phyloP scores from a whole-genome alignment of 2,329 filamentous ascomycete species.

The Fusarium xyrophilum region DNA sequence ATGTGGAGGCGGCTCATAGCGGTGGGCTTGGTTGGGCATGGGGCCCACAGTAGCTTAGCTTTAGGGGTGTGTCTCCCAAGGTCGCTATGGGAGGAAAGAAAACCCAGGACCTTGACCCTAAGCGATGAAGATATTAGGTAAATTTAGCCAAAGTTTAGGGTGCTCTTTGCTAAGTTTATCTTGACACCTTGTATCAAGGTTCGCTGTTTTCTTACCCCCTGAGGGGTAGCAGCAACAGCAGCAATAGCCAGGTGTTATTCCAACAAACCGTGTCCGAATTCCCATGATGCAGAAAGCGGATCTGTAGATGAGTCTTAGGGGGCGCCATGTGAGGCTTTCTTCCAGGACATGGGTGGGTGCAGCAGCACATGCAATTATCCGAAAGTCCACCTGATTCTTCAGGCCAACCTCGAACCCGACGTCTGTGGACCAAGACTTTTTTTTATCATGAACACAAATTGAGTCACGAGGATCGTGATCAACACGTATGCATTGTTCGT shows the following conservation, averaged over 20 bases:
- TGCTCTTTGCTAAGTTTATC: too few relatives aligned
- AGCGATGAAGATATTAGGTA: too few relatives aligned
- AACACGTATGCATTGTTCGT: conserved; percentile 17
- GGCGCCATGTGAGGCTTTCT: conserved; percentile 16
- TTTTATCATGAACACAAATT: conserved; percentile 2
- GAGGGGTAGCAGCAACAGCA: background rate
- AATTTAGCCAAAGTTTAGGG: too few relatives aligned
- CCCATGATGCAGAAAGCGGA: conserved; percentile 20
- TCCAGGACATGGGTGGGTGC: conserved; percentile 23
- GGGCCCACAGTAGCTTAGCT: conserved; percentile 12
- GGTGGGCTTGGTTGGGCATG: conserved; percentile 3
- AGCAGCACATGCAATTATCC: conserved; percentile 24
- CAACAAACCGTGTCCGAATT: conserved; percentile 26
- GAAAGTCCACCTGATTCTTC: conserved; percentile 13
- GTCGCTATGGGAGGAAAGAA: too few relatives aligned
- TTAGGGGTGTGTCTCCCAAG: conserved; percentile 12
- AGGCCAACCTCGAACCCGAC: conserved; percentile 22
- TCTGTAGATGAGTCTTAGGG: background rate
- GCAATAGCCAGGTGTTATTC: conserved; percentile 29
- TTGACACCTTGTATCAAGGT: too few relatives aligned
- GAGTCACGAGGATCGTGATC: conserved; percentile 28
- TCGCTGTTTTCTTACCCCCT: too few relatives aligned
- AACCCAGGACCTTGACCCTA: too few relatives aligned
- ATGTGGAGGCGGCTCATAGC: conserved; percentile 18
- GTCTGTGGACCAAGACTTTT: background rate